These are phyloP conservation scores for Solanum bulbocastanum DNA, from an alignment of 257 asterid genomes.

Conservation along the genomic window DNA sequence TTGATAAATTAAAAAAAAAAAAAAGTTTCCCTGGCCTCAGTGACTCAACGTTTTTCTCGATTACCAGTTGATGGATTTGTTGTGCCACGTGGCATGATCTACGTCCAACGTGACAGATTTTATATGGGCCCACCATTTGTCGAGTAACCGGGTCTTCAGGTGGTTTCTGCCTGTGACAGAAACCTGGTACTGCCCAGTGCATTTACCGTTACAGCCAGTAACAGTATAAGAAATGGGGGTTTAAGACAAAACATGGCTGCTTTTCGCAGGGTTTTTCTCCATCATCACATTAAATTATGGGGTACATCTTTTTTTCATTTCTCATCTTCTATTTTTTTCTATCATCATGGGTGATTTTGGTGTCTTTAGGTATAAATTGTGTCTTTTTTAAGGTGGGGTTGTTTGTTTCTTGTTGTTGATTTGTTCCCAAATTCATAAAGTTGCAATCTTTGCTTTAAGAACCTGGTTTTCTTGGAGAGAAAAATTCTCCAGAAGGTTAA, in stretches of 20 bases:
- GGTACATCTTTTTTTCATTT: neutral
- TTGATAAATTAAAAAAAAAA: neutral
- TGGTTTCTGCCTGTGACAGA: constrained; percentile 29
- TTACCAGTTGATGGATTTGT: constrained; percentile 41
- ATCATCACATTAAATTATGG: neutral
- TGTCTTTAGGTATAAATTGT: neutral
- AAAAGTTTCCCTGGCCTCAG: constrained; percentile 22
- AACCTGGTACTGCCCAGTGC: constrained; percentile 46
- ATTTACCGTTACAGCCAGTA: constrained; percentile 44
- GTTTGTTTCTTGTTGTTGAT: constrained; percentile 12
- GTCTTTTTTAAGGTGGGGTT: constrained; percentile 29
- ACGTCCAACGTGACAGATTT: neutral
- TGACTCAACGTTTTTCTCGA: constrained; percentile 89
- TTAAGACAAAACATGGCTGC: constrained; percentile 51
- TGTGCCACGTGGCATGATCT: constrained; percentile 63
- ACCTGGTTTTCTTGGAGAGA: neutral
- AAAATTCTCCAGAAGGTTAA: neutral
- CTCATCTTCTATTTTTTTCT: neutral
- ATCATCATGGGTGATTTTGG: neutral
- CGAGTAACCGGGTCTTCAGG: constrained; percentile 71
- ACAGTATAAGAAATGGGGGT: constrained; percentile 90
- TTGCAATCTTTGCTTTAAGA: constrained; percentile 8
- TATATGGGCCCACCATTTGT: constrained; percentile 16
- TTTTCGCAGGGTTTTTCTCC: constrained; percentile 70
- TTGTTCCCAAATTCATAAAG: constrained; percentile 18